Evolutionary conservation across 306 rosid genomes (phyloP), one percentile per base, ranked within the genome.

Genomic region (Fragaria ananassa): DNA sequence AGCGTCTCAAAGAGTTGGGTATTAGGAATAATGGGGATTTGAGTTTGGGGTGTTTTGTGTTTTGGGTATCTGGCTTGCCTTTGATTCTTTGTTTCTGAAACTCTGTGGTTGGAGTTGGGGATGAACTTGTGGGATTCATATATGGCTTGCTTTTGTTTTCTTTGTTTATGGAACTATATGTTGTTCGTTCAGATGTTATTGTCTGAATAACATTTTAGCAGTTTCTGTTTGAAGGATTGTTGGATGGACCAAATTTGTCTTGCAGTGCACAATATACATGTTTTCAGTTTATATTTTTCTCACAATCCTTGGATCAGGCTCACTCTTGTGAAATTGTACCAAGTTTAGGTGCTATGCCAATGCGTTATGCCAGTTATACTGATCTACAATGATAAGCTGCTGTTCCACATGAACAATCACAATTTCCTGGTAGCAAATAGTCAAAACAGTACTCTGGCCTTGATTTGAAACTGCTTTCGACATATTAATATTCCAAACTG

Each of bases 1-100:
- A 0, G 85, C 79, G 23, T 78, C 80, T 60, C 71, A 83, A 66
- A 84, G 88, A 75, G 50, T 42, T n/a, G 71, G 87, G 44, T 74
- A 23, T 44, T 74, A 73, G 35, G 15, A 15, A 35, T 4, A 23
- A 11, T 14, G 18, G 14, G 6, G 14, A 39, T 39, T 60, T 35
- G 39, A 27, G 37, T 60, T 27, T 13, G 1, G 44, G 44, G 29
- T 61, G 37, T 60, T 60, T 13, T 0, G 4, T 19, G 11, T 60
- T 25, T 61, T 61, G 46, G 27, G 44, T 15, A 64, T 3, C 8
- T 34, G 56, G 45, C 58, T 74, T 70, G 69, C 83, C 78, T 82
- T 81, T 79, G 68, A 66, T 10, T 62, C 51, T 75, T 0, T 63
- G 57, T 7, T 79, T 42, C 9, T 64, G 73, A 64, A 64, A 35